These are phyloP conservation scores for Solanum pinnatisectum DNA, from an alignment of 257 asterid genomes.

Conservation along the genomic window DNA sequence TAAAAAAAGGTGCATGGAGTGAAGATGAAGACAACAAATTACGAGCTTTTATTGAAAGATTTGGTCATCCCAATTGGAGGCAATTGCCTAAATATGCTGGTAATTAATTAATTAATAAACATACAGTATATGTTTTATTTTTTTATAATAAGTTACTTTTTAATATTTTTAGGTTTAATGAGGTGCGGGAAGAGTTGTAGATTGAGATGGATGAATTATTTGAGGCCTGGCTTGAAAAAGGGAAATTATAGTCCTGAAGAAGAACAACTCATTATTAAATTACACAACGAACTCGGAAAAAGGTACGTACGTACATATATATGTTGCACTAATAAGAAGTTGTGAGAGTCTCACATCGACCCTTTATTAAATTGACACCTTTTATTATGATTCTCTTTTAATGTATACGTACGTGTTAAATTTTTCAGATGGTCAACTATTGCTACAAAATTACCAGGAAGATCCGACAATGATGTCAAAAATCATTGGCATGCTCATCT, in stretches of 20 bases:
- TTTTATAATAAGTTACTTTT: not conserved
- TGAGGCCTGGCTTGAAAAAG: constrained; percentile 35
- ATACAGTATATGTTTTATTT: too few species aligned
- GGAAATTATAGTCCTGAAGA: constrained; percentile 35
- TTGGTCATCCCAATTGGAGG: constrained; percentile 29
- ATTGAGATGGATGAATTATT: constrained; percentile 49
- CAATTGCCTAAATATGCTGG: constrained; percentile 18
- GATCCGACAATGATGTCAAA: constrained; percentile 24
- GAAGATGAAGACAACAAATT: constrained; percentile 35
- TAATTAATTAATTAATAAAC: too few species aligned
- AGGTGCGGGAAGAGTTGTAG: constrained; percentile 68
- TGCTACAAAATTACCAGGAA: not conserved
- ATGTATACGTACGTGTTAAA: not conserved
- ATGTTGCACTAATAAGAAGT: too few species aligned
- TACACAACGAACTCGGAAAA: constrained; percentile 36
- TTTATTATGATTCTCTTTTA: too few species aligned
- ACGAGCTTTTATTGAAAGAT: constrained; percentile 10
- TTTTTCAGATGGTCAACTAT: not conserved
- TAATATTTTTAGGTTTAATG: not conserved
- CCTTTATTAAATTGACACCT: not conserved
- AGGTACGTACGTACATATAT: constrained; percentile 28
- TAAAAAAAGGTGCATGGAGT: constrained; percentile 35
- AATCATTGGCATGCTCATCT: constrained; percentile 32
- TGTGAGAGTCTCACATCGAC: not conserved
- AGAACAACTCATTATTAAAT: constrained; percentile 27